A percentile compares a stretch with the other conserved stretches of the same genome.
Evolutionary conservation across 306 rosid species (phyloP).

Genomic region (Styphnolobium japonicum): DNA sequence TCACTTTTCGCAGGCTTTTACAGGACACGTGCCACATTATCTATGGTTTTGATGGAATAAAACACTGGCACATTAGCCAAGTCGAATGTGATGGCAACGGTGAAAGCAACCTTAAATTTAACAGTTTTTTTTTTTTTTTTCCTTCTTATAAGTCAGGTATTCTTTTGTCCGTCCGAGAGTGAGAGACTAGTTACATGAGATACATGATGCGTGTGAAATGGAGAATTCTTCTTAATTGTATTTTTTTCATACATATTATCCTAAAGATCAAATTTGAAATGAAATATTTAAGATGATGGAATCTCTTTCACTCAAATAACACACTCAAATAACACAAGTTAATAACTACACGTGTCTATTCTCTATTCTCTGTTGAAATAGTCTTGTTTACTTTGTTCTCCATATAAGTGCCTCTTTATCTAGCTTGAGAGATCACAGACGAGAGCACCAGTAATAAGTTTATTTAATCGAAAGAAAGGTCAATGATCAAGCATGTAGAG

Average conservation of each 20-base stretch:
- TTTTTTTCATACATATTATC: too few relatives aligned
- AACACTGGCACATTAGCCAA: conserved; percentile 5
- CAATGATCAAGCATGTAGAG: neutral
- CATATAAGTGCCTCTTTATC: neutral
- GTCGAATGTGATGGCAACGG: conserved; percentile 6
- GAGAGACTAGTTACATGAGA: too few relatives aligned
- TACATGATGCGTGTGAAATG: too few relatives aligned
- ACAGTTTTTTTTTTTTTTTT: too few relatives aligned
- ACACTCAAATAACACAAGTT: too few relatives aligned
- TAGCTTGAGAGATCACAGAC: neutral
- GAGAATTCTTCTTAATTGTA: too few relatives aligned
- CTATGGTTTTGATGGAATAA: neutral
- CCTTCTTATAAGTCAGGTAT: too few relatives aligned
- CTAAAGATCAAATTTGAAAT: too few relatives aligned
- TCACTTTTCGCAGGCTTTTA: neutral
- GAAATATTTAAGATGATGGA: too few relatives aligned
- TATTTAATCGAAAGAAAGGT: neutral
- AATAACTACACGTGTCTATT: too few relatives aligned
- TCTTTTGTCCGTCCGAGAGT: too few relatives aligned
- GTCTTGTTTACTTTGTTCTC: neutral
- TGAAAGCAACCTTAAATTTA: neutral
- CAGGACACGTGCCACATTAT: neutral
- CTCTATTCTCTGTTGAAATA: neutral
- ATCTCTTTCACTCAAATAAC: too few relatives aligned
- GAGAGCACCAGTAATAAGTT: neutral